A percentile compares a stretch with the other conserved stretches of the same genome.
Conservation (phyloP, 2,329 filamentous ascomycete genomes). For the Calonectria montana region DNA sequence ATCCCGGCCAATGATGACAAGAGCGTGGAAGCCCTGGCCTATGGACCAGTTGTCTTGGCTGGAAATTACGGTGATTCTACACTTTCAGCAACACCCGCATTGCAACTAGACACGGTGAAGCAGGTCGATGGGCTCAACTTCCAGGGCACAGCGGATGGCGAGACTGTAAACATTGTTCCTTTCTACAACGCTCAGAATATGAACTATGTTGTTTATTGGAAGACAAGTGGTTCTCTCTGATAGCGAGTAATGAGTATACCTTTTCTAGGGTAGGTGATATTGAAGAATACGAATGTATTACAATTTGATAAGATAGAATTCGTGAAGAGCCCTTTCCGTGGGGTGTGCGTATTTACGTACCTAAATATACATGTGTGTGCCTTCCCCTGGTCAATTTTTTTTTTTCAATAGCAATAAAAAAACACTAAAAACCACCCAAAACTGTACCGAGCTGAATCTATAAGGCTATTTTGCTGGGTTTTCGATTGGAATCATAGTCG, state of each 20-base stretch:
- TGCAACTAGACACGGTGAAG: slow-evolving; percentile 46
- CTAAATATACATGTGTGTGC: too few relatives aligned
- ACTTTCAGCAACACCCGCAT: slow-evolving; percentile 41
- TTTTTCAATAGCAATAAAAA: too few relatives aligned
- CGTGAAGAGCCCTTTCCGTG: too few relatives aligned
- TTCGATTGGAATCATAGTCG: too few relatives aligned
- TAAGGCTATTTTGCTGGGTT: too few relatives aligned
- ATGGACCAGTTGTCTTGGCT: slow-evolving; percentile 57
- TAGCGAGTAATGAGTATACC: neutral
- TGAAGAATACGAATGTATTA: too few relatives aligned
- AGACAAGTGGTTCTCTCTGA: slow-evolving; percentile 23
- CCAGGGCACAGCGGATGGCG: slow-evolving; percentile 44
- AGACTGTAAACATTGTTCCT: slow-evolving; percentile 47
- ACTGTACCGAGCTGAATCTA: too few relatives aligned
- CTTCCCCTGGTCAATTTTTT: too few relatives aligned
- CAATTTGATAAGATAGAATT: too few relatives aligned
- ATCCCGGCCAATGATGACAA: slow-evolving; percentile 60
- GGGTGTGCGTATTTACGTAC: too few relatives aligned
- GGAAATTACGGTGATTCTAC: slow-evolving; percentile 56
- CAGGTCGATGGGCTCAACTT: slow-evolving; percentile 46
- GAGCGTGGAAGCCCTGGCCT: slow-evolving; percentile 57
- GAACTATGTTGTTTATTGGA: slow-evolving; percentile 58
- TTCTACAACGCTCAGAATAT: slow-evolving; percentile 55
- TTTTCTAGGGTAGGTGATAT: too few relatives aligned
- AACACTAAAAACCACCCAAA: too few relatives aligned